Evolutionary conservation across 768 basidiomycete species (phyloP).

Genomic region (Rhodotorula kratochvilovae): DNA sequence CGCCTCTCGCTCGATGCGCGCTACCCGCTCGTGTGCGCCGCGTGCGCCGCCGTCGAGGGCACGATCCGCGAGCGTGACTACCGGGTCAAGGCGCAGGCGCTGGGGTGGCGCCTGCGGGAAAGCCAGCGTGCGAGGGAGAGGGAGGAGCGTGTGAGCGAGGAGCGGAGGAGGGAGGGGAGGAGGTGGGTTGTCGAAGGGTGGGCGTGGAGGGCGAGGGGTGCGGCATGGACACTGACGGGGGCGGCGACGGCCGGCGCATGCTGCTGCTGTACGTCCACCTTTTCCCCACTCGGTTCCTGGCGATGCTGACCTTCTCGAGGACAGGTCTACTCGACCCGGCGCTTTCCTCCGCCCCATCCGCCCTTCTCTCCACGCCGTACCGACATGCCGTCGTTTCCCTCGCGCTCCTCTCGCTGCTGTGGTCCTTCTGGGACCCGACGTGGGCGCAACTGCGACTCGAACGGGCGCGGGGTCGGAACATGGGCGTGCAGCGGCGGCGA

Average conservation of each 20-base stretch:
- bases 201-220: slow-evolving; percentile 16
- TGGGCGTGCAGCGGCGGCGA: neutral
- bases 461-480: neutral
- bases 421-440: slow-evolving; percentile 33
- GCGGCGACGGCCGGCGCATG: neutral
- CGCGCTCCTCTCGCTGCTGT: slow-evolving; percentile 1
- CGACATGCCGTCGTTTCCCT: neutral
- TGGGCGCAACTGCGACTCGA: slow-evolving; percentile 12
- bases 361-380: neutral
- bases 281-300: neutral
- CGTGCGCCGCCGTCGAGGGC: slow-evolving; percentile 73
- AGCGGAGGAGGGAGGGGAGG: neutral
- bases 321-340: neutral
- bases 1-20: slow-evolving; percentile 67
- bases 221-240: neutral
- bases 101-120: slow-evolving; percentile 65
- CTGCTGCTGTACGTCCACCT: neutral
- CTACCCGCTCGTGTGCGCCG: slow-evolving; percentile 79
- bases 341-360: too few species aligned
- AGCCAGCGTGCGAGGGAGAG: slow-evolving; percentile 44
- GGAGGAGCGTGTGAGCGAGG: neutral
- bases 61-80: slow-evolving; percentile 71
- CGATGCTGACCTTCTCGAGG: neutral
- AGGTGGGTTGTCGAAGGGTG: slow-evolving; percentile 3
- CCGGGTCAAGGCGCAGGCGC: slow-evolving; percentile 69